These are phyloP conservation scores for Suillus spraguei DNA, from an alignment of 768 basidiomycete species.

Conservation along the genomic window DNA sequence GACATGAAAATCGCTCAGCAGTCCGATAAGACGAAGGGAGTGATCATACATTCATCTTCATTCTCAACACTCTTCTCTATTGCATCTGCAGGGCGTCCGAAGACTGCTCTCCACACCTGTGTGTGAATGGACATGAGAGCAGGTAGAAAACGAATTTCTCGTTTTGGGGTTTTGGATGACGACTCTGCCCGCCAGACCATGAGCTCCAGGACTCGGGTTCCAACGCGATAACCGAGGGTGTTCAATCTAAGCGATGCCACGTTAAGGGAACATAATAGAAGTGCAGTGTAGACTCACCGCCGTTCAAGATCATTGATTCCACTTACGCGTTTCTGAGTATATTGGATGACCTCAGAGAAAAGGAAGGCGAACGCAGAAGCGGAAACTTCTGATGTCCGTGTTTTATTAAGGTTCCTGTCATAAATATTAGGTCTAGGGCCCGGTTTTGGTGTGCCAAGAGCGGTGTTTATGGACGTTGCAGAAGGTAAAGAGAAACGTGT, in stretches of 20 bases:
- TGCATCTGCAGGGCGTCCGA: slow-evolving; percentile 91
- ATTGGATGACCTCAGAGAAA: slow-evolving; percentile 92
- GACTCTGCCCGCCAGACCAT: slow-evolving; percentile 81
- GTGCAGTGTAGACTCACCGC: slow-evolving; percentile 51
- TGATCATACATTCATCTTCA: slow-evolving; percentile 83
- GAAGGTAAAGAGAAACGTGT: slow-evolving; percentile 73
- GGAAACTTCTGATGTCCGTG: slow-evolving; percentile 81
- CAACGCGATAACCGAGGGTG: slow-evolving; percentile 91
- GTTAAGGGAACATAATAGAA: background rate
- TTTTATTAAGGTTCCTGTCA: slow-evolving; percentile 88
- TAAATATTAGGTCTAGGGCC: slow-evolving; percentile 74
- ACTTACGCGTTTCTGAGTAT: slow-evolving; percentile 93
- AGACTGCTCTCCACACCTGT: slow-evolving; percentile 93
- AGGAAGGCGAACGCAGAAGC: slow-evolving; percentile 85
- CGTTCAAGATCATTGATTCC: slow-evolving; percentile 96
- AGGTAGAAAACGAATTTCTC: slow-evolving; percentile 88
- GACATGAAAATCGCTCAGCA: slow-evolving; percentile 9
- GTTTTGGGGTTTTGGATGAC: slow-evolving; percentile 85
- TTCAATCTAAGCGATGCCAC: slow-evolving; percentile 63
- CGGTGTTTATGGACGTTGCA: slow-evolving; percentile 47
- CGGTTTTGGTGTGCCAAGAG: slow-evolving; percentile 39
- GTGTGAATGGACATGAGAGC: slow-evolving; percentile 94
- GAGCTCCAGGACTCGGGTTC: slow-evolving; percentile 83
- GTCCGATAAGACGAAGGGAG: slow-evolving; percentile 10
- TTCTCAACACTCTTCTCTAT: slow-evolving; percentile 97